Conservation (phyloP, 108 stramenopile species). For the Cylindrotheca fusiformis region DNA sequence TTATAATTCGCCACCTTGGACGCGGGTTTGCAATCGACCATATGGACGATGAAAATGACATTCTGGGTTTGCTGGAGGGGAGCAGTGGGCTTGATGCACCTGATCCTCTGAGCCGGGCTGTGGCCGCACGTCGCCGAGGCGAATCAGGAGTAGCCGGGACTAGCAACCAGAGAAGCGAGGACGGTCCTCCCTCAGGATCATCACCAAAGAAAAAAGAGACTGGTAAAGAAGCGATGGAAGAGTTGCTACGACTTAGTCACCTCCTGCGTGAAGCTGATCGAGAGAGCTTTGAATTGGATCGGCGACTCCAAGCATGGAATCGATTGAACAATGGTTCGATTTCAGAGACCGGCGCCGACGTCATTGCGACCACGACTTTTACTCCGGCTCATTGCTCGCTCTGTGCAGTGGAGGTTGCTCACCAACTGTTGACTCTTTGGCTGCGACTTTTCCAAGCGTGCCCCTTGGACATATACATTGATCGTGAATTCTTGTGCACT, state of each 20-base stretch:
- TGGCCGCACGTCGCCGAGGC: constrained; percentile 24
- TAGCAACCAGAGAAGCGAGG: neutral
- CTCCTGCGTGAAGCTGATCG: constrained; percentile 73
- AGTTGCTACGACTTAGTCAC: constrained; percentile 50
- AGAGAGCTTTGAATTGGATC: constrained; percentile 61
- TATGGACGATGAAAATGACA: constrained; percentile 40
- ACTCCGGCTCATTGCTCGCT: constrained; percentile 60
- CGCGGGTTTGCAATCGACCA: constrained; percentile 34
- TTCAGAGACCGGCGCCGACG: neutral
- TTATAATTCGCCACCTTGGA: constrained; percentile 53
- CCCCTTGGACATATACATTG: constrained; percentile 27
- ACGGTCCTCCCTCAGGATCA: neutral
- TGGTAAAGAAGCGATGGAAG: constrained; percentile 31
- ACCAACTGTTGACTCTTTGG: constrained; percentile 43
- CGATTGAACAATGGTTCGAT: constrained; percentile 54
- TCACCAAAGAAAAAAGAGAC: constrained; percentile 7
- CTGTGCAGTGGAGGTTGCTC: constrained; percentile 46
- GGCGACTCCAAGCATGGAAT: constrained; percentile 74
- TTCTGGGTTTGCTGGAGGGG: constrained; percentile 47
- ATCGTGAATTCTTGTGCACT: constrained; percentile 19
- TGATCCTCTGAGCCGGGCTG: constrained; percentile 43
- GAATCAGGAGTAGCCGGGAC: neutral
- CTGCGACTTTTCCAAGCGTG: constrained; percentile 39
- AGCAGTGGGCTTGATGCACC: constrained; percentile 20
- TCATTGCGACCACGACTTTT: constrained; percentile 20